A percentile compares a stretch with the other conserved stretches of the same genome.
Evolutionary conservation across 2,329 filamentous ascomycete species (phyloP).

Genomic region (Lecanicillium sp.): DNA sequence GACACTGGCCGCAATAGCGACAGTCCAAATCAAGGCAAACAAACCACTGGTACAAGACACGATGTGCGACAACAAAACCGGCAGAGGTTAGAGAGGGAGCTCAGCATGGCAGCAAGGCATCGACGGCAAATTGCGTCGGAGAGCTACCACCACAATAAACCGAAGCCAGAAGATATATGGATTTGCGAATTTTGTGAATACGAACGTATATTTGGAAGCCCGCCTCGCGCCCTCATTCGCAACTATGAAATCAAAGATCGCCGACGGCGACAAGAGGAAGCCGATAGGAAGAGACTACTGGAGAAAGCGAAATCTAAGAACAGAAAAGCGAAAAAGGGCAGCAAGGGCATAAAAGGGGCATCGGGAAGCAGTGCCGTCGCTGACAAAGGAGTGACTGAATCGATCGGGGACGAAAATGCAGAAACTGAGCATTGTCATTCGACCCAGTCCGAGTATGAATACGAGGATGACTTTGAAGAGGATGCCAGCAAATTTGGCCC

Average conservation of each 20-base stretch:
- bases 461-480: slow-evolving; percentile 25
- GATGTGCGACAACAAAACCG: slow-evolving; percentile 48
- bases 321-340: slow-evolving; percentile 77
- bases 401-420: slow-evolving; percentile 9
- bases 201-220: slow-evolving; percentile 85
- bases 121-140: slow-evolving; percentile 71
- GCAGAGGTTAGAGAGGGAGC: slow-evolving; percentile 60
- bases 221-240: slow-evolving; percentile 75
- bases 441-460: slow-evolving; percentile 30
- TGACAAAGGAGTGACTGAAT: slow-evolving; percentile 16
- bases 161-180: slow-evolving; percentile 67
- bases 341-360: slow-evolving; percentile 38
- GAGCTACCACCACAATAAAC: slow-evolving; percentile 67
- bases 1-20: no score
- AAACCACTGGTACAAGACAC: no score
- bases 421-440: slow-evolving; percentile 23
- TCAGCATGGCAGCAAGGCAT: slow-evolving; percentile 65
- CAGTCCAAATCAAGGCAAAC: no score
- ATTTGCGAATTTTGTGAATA: slow-evolving; percentile 99
- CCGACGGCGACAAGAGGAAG: slow-evolving; percentile 71
- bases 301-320: slow-evolving; percentile 95
- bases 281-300: slow-evolving; percentile 74
- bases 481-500: slow-evolving; percentile 1
- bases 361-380: slow-evolving; percentile 9
- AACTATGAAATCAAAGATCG: slow-evolving; percentile 94